Conservation (phyloP, 768 basidiomycete genomes). For the Tubosaeta sp. region DNA sequence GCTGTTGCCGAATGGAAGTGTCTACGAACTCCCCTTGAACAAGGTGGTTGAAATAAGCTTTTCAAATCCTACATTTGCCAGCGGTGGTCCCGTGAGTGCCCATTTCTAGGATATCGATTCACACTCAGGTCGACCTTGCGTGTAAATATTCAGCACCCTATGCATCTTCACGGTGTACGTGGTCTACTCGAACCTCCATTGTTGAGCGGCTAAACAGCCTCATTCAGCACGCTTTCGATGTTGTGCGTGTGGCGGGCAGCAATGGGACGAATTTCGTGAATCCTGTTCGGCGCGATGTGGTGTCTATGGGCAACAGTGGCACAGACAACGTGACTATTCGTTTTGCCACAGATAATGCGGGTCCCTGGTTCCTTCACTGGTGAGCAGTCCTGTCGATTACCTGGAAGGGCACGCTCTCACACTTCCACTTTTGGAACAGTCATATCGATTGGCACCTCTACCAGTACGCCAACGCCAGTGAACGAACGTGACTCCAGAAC, state of each 20-base stretch:
- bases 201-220: not conserved
- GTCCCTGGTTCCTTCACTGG: conserved; percentile 49
- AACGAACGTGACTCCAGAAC: not conserved
- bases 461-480: conserved; percentile 4
- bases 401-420: not conserved
- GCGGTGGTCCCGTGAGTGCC: conserved; percentile 17
- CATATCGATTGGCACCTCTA: conserved; percentile 19
- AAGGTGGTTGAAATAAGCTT: conserved; percentile 42
- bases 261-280: conserved; percentile 29
- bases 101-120: not conserved
- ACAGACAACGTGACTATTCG: conserved; percentile 47
- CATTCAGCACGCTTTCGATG: conserved; percentile 30
- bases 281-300: conserved; percentile 30
- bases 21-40: conserved; percentile 41
- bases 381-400: not conserved
- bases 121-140: not conserved
- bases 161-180: conserved; percentile 36
- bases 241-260: conserved; percentile 28
- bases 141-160: conserved; percentile 23
- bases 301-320: conserved; percentile 19
- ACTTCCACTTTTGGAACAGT: not conserved
- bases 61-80: not conserved
- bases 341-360: conserved; percentile 60
- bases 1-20: conserved; percentile 43
- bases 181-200: not conserved